Evolutionary conservation across 2,329 filamentous ascomycete species (phyloP).

Genomic region (Penicillium sp.): DNA sequence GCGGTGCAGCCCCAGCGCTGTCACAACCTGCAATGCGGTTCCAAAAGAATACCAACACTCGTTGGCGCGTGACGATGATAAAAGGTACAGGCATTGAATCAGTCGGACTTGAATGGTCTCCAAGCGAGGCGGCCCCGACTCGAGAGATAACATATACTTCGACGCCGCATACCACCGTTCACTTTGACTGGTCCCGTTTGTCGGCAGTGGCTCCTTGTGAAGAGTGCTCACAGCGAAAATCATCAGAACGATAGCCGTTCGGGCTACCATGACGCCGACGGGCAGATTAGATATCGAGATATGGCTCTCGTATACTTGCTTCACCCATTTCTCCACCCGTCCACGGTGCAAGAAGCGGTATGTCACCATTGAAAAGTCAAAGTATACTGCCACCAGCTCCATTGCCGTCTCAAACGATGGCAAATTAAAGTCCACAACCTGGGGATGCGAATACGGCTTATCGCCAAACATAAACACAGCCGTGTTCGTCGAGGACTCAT

Average conservation of each 20-base stretch:
- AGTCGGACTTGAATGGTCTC: constrained; percentile 62
- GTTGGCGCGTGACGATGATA: constrained; percentile 62
- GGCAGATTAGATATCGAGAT: constrained; percentile 41
- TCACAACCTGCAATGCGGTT: constrained; percentile 57
- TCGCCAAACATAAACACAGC: constrained; percentile 55
- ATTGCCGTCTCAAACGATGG: constrained; percentile 42
- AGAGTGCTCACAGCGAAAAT: constrained; percentile 53
- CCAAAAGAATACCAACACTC: constrained; percentile 65
- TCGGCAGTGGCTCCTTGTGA: constrained; percentile 46
- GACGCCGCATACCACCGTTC: constrained; percentile 44
- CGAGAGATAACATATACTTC: constrained; percentile 42
- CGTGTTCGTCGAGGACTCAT: constrained; percentile 44
- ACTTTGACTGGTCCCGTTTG: constrained; percentile 19
- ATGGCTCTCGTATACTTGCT: constrained; percentile 43
- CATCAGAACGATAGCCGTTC: constrained; percentile 52
- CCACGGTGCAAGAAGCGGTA: constrained; percentile 61
- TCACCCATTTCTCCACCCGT: constrained; percentile 54
- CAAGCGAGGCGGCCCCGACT: constrained; percentile 56
- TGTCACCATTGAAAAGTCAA: constrained; percentile 62
- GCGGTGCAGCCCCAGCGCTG: constrained; percentile 45
- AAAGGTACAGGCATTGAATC: constrained; percentile 60
- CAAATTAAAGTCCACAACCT: constrained; percentile 41
- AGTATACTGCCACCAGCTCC: constrained; percentile 57
- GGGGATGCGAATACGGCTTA: constrained; percentile 48
- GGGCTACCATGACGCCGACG: constrained; percentile 46